phyloP scores from a whole-genome alignment of 1,284 basidiomycete species.

The Leccinum griseonigrum region DNA sequence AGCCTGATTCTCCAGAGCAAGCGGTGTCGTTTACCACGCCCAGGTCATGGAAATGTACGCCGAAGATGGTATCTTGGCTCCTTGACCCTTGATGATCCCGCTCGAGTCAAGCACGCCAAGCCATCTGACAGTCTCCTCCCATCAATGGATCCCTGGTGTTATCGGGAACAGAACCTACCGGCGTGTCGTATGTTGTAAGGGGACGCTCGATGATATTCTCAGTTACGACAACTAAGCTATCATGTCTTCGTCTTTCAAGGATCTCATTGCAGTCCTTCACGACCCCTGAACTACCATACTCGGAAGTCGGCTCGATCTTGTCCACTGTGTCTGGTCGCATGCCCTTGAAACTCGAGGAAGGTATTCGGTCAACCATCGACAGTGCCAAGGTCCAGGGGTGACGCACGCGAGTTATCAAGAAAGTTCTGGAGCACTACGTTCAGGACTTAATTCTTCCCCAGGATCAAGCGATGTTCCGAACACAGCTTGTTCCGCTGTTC shows the following conservation, averaged over 20 bases:
- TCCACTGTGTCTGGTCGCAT: slow-evolving; percentile 93
- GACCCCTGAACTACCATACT: slow-evolving; percentile 87
- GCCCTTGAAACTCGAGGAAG: slow-evolving; percentile 88
- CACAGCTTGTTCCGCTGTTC: slow-evolving; percentile 70
- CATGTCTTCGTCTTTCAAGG: slow-evolving; percentile 82
- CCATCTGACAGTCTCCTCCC: slow-evolving; percentile 96
- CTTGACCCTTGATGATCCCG: slow-evolving; percentile 93
- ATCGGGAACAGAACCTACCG: slow-evolving; percentile 93
- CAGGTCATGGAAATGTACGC: slow-evolving; percentile 99
- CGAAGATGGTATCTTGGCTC: slow-evolving; percentile 97
- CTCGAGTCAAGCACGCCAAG: slow-evolving; percentile 96
- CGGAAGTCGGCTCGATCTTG: slow-evolving; percentile 82
- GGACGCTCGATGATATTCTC: slow-evolving; percentile 88
- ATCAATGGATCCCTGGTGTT: slow-evolving; percentile 66
- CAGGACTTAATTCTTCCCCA: slow-evolving; percentile 79
- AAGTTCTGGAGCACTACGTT: slow-evolving; percentile 82
- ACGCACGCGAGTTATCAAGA: slow-evolving; percentile 83
- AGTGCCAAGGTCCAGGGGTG: slow-evolving; percentile 65
- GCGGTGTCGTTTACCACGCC: slow-evolving; percentile 18
- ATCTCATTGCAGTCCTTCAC: slow-evolving; percentile 75
- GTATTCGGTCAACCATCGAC: slow-evolving; percentile 80
- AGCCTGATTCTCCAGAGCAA: slow-evolving; percentile 16
- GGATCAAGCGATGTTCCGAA: slow-evolving; percentile 76
- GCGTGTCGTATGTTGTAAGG: slow-evolving; percentile 74
- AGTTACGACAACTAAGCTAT: slow-evolving; percentile 92